Conservation (phyloP, 306 rosid genomes). For the Malus fusca region DNA sequence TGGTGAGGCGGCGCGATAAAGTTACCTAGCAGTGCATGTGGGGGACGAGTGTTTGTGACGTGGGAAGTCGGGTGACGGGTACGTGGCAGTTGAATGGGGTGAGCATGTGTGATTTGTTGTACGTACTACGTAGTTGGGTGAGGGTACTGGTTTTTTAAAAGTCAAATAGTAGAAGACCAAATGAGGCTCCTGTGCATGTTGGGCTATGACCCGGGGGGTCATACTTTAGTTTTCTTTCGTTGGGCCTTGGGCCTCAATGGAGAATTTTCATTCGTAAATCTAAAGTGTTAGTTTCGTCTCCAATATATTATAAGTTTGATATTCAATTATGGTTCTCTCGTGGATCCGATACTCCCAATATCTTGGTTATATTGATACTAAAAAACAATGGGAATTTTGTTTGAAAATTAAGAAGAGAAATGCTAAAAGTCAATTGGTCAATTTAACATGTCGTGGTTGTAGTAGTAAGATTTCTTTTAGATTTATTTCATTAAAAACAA, state of each 20-base stretch:
- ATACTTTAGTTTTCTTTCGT: not conserved
- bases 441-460: too few species aligned
- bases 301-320: too few species aligned
- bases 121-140: not conserved
- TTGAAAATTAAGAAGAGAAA: too few species aligned
- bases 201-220: not conserved
- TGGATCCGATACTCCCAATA: too few species aligned
- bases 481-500: too few species aligned
- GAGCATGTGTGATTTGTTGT: not conserved
- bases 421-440: too few species aligned
- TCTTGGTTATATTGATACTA: too few species aligned
- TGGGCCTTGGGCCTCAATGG: not conserved
- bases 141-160: not conserved
- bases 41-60: not conserved
- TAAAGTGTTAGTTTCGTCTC: too few species aligned
- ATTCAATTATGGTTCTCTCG: too few species aligned
- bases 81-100: not conserved
- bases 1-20: conserved; percentile 24
- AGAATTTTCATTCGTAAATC: too few species aligned
- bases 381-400: too few species aligned
- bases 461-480: too few species aligned
- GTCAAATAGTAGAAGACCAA: not conserved
- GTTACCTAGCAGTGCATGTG: not conserved
- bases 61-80: not conserved
- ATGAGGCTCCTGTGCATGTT: not conserved